Evolutionary conservation across 768 basidiomycete species (phyloP), one percentile per base, ranked within the genome.

Genomic region (Leucosporidium yakuticum): DNA sequence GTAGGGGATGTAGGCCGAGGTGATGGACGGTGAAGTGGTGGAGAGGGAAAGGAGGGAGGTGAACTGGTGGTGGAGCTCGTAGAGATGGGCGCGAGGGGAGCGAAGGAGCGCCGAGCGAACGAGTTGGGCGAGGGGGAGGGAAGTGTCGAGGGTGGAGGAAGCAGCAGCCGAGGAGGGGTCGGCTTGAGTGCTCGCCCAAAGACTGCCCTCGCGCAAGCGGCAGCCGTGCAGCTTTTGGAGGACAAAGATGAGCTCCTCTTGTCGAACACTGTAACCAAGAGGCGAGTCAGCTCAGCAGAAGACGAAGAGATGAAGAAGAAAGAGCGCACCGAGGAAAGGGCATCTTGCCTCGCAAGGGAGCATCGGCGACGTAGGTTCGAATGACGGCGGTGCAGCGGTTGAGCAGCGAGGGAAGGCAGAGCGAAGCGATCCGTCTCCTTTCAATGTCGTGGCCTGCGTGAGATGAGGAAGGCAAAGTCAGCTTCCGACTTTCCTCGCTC

Each of bases 231-330:
- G 80, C 69, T 90, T 89, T 51, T 84, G 84, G 19, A 97, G 79
- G 32, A 92, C 84, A 75, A 93, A 95, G 2, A 94, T 77, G 20
- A 98, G 76, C 74, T 97, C 95, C 73, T 95, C 91, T 78, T 97
- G 92, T 31, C 91, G 84, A 1, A 86, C 84, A 63, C 93, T 93
- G 66, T 6, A 48, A 8, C n/a, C 51, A 0, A 39, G 51, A 25
- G 12, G 49, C 44, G 17, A 50, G 44, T 27, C 25, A 50, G 7
- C 61, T 36, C 53, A 48, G 23, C 39, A 47, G 55, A 59, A 56
- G 65, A 9, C 65, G 32, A 14, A 14, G 15, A 27, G 61, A 4
- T 5, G 8, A 14, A 32, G 14, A 17, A 14, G n/a, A 62, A 50
- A 6, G 5, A 60, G 25, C 39, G 74, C 79, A 90, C 90, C 91